Percentiles rank a stretch among this genome's conserved stretches.
These are phyloP conservation scores for Boletales sp. DNA, from an alignment of 768 basidiomycete genomes.

Conservation along the genomic window DNA sequence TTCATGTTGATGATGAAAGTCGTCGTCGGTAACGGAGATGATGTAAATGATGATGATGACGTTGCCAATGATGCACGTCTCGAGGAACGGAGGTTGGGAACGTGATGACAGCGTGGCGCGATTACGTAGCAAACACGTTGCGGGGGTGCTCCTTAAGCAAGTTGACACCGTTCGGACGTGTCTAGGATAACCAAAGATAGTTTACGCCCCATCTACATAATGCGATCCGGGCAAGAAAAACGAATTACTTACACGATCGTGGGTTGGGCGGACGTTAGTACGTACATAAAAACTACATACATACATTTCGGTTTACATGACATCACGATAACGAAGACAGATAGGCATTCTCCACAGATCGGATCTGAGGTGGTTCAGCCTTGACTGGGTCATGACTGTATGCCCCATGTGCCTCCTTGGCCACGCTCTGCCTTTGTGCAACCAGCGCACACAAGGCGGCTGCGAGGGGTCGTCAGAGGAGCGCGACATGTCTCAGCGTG, in stretches of 20 bases:
- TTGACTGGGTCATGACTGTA: slow-evolving; percentile 4
- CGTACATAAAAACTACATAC: slow-evolving; percentile 8
- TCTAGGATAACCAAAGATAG: background rate
- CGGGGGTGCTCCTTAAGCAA: too few relatives aligned
- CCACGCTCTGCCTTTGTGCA: slow-evolving; percentile 23
- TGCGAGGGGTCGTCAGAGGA: slow-evolving; percentile 27
- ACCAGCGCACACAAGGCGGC: slow-evolving; percentile 83
- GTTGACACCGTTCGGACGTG: too few relatives aligned
- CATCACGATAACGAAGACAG: slow-evolving; percentile 20
- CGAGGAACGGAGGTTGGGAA: background rate
- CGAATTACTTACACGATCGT: slow-evolving; percentile 1
- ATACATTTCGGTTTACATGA: background rate
- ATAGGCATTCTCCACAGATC: slow-evolving; percentile 12
- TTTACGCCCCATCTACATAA: background rate
- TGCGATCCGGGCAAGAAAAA: background rate
- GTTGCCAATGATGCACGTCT: background rate
- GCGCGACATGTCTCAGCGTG: background rate
- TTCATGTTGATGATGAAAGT: slow-evolving; percentile 12
- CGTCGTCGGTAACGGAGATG: background rate
- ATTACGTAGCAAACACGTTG: too few relatives aligned
- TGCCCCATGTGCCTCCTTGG: slow-evolving; percentile 9
- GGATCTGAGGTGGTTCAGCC: slow-evolving; percentile 8
- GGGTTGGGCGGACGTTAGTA: slow-evolving; percentile 1
- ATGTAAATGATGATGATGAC: background rate
- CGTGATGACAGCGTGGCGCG: slow-evolving; percentile 8